Evolutionary conservation across 164 flowering plant species (phyloP).

Genomic region (Tinospora cordifolia): DNA sequence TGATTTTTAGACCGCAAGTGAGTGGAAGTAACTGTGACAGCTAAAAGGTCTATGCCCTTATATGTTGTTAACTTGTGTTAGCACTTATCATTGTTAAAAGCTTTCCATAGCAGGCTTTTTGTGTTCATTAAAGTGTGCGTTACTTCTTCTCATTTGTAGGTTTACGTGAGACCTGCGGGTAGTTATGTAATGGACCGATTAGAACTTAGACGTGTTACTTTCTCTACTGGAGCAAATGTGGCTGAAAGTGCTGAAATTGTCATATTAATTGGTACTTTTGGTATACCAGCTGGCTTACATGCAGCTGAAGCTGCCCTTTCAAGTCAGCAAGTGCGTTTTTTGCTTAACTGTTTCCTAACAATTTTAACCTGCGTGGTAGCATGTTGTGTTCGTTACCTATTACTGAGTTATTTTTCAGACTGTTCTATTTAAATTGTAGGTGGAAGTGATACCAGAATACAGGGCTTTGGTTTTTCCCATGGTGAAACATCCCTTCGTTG

Average conservation of each 20-base stretch:
- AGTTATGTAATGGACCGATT: slow-evolving; percentile 86
- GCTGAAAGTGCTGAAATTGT: slow-evolving; percentile 42
- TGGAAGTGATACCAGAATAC: slow-evolving; percentile 51
- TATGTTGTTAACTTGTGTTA: no score
- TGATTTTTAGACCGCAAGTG: no score
- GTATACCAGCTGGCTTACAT: slow-evolving; percentile 70
- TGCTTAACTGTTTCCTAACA: background rate
- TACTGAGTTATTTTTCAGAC: slow-evolving; percentile 1
- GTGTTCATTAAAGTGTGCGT: no score
- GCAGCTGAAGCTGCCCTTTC: slow-evolving; percentile 78
- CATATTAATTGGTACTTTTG: slow-evolving; percentile 58
- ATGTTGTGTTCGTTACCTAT: background rate
- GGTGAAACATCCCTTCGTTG: slow-evolving; percentile 89
- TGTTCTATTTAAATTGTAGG: slow-evolving; percentile 37
- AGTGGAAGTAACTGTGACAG: no score
- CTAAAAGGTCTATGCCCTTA: no score
- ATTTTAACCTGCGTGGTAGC: background rate
- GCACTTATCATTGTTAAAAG: no score
- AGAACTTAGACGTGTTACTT: slow-evolving; percentile 68
- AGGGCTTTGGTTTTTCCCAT: slow-evolving; percentile 77
- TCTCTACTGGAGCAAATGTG: slow-evolving; percentile 36
- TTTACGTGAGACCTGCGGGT: slow-evolving; percentile 92
- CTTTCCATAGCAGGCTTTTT: no score
- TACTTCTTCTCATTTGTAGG: slow-evolving; percentile 28
- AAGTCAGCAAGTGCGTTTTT: slow-evolving; percentile 45